Base-by-base conservation (phyloP, 2,329 filamentous ascomycete genomes). In the Phaeoacremonium minimum region DNA sequence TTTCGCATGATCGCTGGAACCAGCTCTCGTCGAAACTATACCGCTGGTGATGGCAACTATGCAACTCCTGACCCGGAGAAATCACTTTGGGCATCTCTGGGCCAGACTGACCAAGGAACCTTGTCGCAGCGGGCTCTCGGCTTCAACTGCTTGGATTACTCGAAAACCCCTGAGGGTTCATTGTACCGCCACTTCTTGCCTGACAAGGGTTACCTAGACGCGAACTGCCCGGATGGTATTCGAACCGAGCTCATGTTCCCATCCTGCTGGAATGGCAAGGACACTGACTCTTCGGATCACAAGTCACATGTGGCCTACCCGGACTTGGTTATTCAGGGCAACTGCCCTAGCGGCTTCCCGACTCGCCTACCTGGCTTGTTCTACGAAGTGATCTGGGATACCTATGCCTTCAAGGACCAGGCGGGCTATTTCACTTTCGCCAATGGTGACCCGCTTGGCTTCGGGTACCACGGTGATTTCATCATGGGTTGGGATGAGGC, bases 101-200 rank as follows among this genome's bases (percentile, higher is more conserved):
- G 83, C 41, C 74, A 77, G 51, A 84, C 82, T 9, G 61, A 55
- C 32, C 89, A 95, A 66, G 59, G 63, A 13, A 76, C 81, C 35
- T 75, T 96, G 26, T 67, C 66, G 34, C 85, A 95, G 67, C 88
- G 90, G 43, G 87, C 90, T 8, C 51, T 96, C 18, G 91, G 93
- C 4, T 95, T 95, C 76, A 97, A 97, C 71, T 97, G 93, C 63
- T 66, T 98, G 42, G 83, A 97, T 75, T 96, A 96, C 56, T 52
- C 50, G 19, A 67, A 61, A 16, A 50, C 60, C 0, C 68, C 85
- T 3, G 89, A 95, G 59, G 73, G 75, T 2, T 85, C 89, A 12
- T 73, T 95, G 22, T 85, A 80, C 60, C 87, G 90, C 46, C 90
- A 95, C 60, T 81, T 77, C 56, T 52, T 96, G 49, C 90, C 91